phyloP scores from a whole-genome alignment of 2,329 filamentous ascomycete species.

The Cladophialophora chaetospira region DNA sequence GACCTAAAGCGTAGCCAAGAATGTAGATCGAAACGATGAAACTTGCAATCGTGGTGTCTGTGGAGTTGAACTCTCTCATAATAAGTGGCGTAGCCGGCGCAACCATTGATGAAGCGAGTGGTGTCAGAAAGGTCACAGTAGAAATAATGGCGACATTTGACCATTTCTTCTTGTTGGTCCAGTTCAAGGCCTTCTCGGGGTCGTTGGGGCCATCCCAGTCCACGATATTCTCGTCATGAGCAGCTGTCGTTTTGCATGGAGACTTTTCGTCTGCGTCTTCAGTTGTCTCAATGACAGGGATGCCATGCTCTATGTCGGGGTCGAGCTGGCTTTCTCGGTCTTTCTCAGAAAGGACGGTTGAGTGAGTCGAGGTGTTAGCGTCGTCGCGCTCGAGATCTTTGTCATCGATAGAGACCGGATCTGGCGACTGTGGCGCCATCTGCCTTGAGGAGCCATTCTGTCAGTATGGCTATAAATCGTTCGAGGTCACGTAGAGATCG shows the following conservation, averaged over 20 bases:
- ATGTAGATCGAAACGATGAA: conserved; percentile 65
- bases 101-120: conserved; percentile 49
- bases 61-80: conserved; percentile 50
- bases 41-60: conserved; percentile 47
- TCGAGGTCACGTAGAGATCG: too few relatives aligned
- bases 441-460: conserved; percentile 10
- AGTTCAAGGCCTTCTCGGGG: conserved; percentile 63
- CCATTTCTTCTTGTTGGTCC: conserved; percentile 52
- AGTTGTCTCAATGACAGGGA: conserved; percentile 26
- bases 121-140: conserved; percentile 50
- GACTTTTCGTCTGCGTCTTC: conserved; percentile 27
- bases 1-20: conserved; percentile 61
- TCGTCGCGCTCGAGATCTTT: conserved; percentile 7
- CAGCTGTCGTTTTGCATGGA: neutral
- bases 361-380: conserved; percentile 7
- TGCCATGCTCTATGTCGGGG: conserved; percentile 26
- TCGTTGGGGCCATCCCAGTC: conserved; percentile 63
- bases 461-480: neutral
- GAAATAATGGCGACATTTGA: conserved; percentile 49
- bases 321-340: conserved; percentile 10
- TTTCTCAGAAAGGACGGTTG: conserved; percentile 12
- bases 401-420: neutral
- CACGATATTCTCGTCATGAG: conserved; percentile 54
- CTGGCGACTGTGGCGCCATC: conserved; percentile 11
- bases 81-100: conserved; percentile 46